Conservation (phyloP, 2,329 filamentous ascomycete genomes). For the Pleoardoris graminearum region DNA sequence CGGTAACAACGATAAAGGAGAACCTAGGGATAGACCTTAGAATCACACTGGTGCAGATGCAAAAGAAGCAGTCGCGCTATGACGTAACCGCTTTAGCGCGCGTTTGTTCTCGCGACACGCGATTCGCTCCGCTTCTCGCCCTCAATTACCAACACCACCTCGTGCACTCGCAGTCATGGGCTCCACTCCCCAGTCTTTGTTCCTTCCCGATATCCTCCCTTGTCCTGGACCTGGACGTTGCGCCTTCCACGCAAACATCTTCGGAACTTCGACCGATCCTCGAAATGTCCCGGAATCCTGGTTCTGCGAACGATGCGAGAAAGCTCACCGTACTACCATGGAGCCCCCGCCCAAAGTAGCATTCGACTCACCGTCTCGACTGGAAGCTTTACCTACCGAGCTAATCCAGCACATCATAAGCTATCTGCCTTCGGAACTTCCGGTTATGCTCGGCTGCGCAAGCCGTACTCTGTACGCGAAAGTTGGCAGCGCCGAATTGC, state of each 20-base stretch:
- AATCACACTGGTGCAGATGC: no score
- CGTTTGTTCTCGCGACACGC: no score
- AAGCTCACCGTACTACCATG: slow-evolving; percentile 11
- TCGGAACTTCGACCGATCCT: background rate
- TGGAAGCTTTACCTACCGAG: slow-evolving; percentile 12
- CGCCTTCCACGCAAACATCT: slow-evolving; percentile 10
- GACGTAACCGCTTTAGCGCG: no score
- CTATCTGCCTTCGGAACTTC: background rate
- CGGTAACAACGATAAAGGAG: no score
- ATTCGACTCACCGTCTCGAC: background rate
- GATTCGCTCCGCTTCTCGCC: no score
- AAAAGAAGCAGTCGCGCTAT: no score
- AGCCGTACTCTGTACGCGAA: slow-evolving; percentile 4
- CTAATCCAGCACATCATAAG: slow-evolving; percentile 7
- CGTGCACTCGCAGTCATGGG: background rate
- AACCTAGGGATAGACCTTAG: no score
- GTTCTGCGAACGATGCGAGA: slow-evolving; percentile 8
- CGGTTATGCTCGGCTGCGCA: slow-evolving; percentile 4
- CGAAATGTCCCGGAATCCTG: slow-evolving; percentile 1
- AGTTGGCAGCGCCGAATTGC: background rate
- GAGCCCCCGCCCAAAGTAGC: background rate
- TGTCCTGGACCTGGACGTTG: slow-evolving; percentile 11
- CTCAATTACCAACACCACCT: no score
- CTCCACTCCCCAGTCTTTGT: background rate
- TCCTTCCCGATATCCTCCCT: slow-evolving; percentile 11